Conservation (phyloP, 148 eudicot species). For the Arbutus unedo region DNA sequence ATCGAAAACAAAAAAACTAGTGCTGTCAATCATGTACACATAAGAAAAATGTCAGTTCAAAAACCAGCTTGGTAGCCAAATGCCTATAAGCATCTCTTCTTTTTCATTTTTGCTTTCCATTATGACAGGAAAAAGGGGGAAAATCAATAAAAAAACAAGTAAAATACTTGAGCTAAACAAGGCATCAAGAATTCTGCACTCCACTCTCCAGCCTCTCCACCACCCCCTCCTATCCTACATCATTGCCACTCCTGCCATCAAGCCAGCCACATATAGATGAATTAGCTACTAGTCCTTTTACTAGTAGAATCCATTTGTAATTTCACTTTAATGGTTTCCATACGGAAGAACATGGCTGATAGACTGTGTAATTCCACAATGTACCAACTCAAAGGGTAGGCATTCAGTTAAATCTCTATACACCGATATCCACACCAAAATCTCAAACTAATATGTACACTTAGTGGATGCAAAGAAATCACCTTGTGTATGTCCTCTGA, state of each 20-base stretch:
- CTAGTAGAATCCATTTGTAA: not conserved
- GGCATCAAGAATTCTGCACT: not conserved
- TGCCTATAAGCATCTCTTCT: not conserved
- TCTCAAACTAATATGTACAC: not conserved
- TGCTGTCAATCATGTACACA: not conserved
- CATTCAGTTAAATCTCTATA: not conserved
- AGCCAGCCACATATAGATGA: not conserved
- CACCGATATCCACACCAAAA: not conserved
- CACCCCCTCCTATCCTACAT: not conserved
- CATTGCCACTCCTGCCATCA: not conserved
- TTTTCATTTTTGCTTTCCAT: not conserved
- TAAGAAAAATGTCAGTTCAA: not conserved
- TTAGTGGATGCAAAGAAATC: slow-evolving; percentile 7
- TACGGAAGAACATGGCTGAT: not conserved
- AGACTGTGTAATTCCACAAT: not conserved
- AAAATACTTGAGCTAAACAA: not conserved
- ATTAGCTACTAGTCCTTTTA: not conserved
- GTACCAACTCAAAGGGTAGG: not conserved
- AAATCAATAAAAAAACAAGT: not conserved
- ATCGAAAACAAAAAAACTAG: not conserved
- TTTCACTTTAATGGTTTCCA: not conserved
- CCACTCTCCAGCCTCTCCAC: not conserved
- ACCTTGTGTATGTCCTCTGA: slow-evolving; percentile 51
- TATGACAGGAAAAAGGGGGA: not conserved
- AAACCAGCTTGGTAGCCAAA: not conserved